Evolutionary conservation across 768 basidiomycete species (phyloP), one percentile per base, ranked within the genome.

Genomic region (Imleria badia): DNA sequence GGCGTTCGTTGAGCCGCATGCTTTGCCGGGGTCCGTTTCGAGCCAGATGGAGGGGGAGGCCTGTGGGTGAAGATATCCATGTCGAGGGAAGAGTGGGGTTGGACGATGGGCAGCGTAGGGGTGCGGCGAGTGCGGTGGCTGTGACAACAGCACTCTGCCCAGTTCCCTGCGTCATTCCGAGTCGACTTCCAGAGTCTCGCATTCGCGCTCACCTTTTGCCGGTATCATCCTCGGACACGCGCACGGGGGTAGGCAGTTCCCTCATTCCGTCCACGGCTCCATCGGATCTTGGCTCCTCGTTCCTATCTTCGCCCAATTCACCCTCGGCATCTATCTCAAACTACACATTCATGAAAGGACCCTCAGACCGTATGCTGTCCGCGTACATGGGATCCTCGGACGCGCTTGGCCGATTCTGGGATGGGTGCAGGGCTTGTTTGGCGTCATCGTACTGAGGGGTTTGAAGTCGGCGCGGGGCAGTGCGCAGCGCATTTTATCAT

Each of bases 371-470:
- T 88, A 78, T 64, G 84, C 85, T 0, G 89, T 92, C 5, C 69
- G 73, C 4, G 73, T 75, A 1, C 94, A 96, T 60, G 87, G 90
- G 0, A 61, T 90, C n/a, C 72, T 97, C 15, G 94, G 94, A 14
- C 94, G 89, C 67, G 57, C 76, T 11, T 97, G 89, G 67, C 94
- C 94, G 0, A 73, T 96, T 51, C 63, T 96, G 10, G 94, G 87
- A 8, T 96, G 94, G 94, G 77, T 77, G 1, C 94, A 97, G 69
- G 90, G 92, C 78, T 71, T 97, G 10, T 91, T 96, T 68, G 94
- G 93, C 20, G 87, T 83, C 34, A 80, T 89, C 41, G 78, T 86
- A 0, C 79, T 86, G 61, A 73, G 83, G 48, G 87, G 88, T 7
- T 93, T 92, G 87, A 78, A 6, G 48, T 3, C 1, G 73, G 83